A percentile compares a stretch with the other conserved stretches of the same genome.
These are phyloP conservation scores for Aspergillus steynii DNA, from an alignment of 495 filamentous ascomycete species.

Conservation along the genomic window DNA sequence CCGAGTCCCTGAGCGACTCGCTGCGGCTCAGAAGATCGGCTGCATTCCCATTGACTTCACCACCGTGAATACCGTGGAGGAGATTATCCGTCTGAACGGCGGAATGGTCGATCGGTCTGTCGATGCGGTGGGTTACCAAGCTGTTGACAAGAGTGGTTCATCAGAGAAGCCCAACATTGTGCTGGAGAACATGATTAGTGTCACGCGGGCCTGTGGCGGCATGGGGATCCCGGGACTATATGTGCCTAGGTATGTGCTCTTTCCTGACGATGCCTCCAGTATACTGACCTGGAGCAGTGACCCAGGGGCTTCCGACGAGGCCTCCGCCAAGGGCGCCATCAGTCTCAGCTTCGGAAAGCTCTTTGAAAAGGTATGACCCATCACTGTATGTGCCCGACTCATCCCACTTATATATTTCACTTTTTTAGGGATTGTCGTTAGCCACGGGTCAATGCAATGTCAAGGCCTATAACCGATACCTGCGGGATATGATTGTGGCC, in stretches of 20 bases:
- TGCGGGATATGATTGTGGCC: slow-evolving; percentile 59
- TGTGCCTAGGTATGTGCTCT: slow-evolving; percentile 32
- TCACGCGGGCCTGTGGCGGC: slow-evolving; percentile 48
- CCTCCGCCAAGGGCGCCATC: slow-evolving; percentile 52
- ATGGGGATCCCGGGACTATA: slow-evolving; percentile 50
- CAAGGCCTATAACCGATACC: slow-evolving; percentile 57
- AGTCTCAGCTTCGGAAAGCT: slow-evolving; percentile 60
- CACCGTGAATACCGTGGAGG: slow-evolving; percentile 37
- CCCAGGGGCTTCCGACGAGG: slow-evolving; percentile 46
- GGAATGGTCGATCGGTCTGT: slow-evolving; percentile 54
- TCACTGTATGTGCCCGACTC: background rate
- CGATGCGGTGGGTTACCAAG: slow-evolving; percentile 58
- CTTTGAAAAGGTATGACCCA: slow-evolving; percentile 53
- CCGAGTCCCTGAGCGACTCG: slow-evolving; percentile 51
- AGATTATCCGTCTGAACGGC: slow-evolving; percentile 34
- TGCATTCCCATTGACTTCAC: slow-evolving; percentile 41
- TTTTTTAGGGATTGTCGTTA: slow-evolving; percentile 43
- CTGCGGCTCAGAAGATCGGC: slow-evolving; percentile 54
- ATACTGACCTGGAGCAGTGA: slow-evolving; percentile 20
- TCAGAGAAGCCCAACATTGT: slow-evolving; percentile 46
- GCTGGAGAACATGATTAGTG: slow-evolving; percentile 48
- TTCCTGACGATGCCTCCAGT: background rate
- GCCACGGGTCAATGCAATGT: slow-evolving; percentile 62
- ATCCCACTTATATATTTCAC: background rate
- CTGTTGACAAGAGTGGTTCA: slow-evolving; percentile 40